A percentile compares a stretch with the other conserved stretches of the same genome.
These are phyloP conservation scores for Aspergillus campestris DNA, from an alignment of 495 filamentous ascomycete species.

Conservation along the genomic window DNA sequence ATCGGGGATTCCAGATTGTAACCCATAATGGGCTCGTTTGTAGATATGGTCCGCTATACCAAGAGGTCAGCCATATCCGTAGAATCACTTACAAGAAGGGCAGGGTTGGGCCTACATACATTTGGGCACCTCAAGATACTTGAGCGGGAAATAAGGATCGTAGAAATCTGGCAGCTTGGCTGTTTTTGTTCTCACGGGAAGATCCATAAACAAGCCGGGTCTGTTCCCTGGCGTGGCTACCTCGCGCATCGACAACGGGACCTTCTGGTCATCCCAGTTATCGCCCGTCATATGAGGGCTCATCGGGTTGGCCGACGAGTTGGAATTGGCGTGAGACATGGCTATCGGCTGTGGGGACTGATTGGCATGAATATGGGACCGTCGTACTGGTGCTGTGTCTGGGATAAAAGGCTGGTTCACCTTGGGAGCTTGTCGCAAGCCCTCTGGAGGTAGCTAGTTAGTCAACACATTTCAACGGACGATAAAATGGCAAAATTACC, in stretches of 20 bases:
- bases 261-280: conserved; percentile 31
- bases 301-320: conserved; percentile 22
- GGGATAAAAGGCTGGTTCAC: conserved; percentile 41
- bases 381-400: conserved; percentile 33
- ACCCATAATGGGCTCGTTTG: conserved; percentile 66
- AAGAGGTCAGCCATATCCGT: neutral
- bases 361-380: conserved; percentile 27
- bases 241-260: conserved; percentile 36
- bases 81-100: neutral
- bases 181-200: conserved; percentile 21
- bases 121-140: conserved; percentile 32
- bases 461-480: neutral
- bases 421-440: conserved; percentile 39
- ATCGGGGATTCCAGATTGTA: conserved; percentile 68
- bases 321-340: conserved; percentile 19
- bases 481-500: conserved; percentile 7
- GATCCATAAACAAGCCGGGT: conserved; percentile 25
- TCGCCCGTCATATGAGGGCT: conserved; percentile 24
- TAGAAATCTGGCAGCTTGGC: conserved; percentile 33
- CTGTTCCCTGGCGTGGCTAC: conserved; percentile 38
- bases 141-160: conserved; percentile 36
- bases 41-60: conserved; percentile 59
- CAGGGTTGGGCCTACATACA: conserved; percentile 18
- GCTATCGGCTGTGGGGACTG: conserved; percentile 27
- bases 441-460: conserved; percentile 27